These are phyloP conservation scores for Capsicum rhomboideum DNA, from an alignment of 257 asterid genomes.

Conservation along the genomic window DNA sequence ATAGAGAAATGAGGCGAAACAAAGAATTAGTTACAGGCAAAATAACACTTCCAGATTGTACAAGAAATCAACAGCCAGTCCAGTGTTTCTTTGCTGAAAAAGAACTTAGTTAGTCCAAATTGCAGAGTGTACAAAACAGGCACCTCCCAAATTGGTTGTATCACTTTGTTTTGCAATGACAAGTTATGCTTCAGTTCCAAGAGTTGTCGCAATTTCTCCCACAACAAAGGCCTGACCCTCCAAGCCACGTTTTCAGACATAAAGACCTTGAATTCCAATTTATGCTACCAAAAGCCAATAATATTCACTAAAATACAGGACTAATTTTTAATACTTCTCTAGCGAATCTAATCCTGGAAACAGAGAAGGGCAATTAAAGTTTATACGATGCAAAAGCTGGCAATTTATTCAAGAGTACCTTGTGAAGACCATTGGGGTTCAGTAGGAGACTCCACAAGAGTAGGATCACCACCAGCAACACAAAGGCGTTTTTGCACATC, in stretches of 20 bases:
- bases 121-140: neutral
- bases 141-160: neutral
- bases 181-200: neutral
- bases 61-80: neutral
- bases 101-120: neutral
- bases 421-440: slow-evolving; percentile 98
- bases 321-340: neutral
- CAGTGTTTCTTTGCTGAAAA: neutral
- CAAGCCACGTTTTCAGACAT: neutral
- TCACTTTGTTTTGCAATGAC: neutral
- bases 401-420: slow-evolving; percentile 39
- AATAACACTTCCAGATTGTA: neutral
- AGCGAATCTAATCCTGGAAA: neutral
- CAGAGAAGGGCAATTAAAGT: neutral
- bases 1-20: neutral
- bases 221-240: neutral
- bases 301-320: neutral
- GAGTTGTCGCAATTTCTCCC: neutral
- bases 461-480: slow-evolving; percentile 87
- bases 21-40: neutral
- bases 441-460: slow-evolving; percentile 75
- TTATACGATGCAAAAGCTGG: neutral
- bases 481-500: slow-evolving; percentile 53
- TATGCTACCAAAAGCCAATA: neutral
- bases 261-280: neutral